Conservation (phyloP, 768 basidiomycete species). For the Piloderma croceum region DNA sequence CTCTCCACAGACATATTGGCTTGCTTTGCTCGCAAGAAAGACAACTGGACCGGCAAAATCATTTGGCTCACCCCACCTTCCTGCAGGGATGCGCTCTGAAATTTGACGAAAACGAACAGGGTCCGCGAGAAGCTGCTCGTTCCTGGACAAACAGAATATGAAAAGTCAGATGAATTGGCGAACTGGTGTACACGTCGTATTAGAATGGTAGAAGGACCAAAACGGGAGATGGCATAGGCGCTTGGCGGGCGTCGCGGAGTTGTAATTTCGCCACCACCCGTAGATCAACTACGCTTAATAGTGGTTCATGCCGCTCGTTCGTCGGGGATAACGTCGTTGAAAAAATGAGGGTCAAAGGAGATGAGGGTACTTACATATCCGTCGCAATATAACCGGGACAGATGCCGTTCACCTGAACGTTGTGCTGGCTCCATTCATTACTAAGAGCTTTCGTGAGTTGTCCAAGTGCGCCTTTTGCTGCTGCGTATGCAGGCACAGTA, state of each 20-base stretch:
- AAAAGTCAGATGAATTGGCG: conserved; percentile 4
- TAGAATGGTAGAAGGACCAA: not conserved
- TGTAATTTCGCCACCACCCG: too few species aligned
- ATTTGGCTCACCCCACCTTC: conserved; percentile 58
- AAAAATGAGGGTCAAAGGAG: too few species aligned
- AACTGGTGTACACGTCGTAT: conserved; percentile 3
- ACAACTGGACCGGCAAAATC: conserved; percentile 67
- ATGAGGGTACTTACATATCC: conserved; percentile 61
- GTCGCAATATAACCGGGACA: conserved; percentile 86
- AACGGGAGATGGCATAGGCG: conserved; percentile 1
- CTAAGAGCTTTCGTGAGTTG: conserved; percentile 84
- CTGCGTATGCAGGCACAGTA: conserved; percentile 84
- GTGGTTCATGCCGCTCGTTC: too few species aligned
- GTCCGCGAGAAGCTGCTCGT: conserved; percentile 57
- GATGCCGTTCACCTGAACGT: conserved; percentile 85
- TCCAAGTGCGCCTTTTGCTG: conserved; percentile 84
- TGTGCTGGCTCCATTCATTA: conserved; percentile 89
- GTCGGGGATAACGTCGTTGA: too few species aligned
- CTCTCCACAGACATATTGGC: conserved; percentile 67
- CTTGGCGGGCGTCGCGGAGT: conserved; percentile 4
- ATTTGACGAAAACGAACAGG: conserved; percentile 59
- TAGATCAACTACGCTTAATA: too few species aligned
- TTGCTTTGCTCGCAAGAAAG: conserved; percentile 59
- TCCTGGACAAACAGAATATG: conserved; percentile 37
- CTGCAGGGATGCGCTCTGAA: conserved; percentile 64